Evolutionary conservation across 139 green algal species (phyloP), one percentile per base, ranked within the genome.

Genomic region (Ettlia oleoabundans): DNA sequence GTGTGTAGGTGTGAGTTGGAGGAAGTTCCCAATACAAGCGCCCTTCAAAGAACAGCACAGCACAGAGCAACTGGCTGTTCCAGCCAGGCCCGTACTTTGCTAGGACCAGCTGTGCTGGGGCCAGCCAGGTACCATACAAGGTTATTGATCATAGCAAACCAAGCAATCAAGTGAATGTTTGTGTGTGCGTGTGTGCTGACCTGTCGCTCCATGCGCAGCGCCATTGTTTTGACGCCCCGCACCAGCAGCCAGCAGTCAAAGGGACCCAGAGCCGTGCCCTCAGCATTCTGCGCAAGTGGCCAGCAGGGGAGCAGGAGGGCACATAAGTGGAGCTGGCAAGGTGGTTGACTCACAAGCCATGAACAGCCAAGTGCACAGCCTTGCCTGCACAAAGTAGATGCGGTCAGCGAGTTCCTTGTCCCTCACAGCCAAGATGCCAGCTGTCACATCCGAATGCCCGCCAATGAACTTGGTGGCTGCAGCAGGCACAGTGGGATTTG

Each of bases 221-320:
- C 82, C 96, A 99, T 98, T 67, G 97, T 99, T 84, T 99, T 98
- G 18, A 99, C 85, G 35, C 97, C 97, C 2, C 97, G 90, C 52
- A 98, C 82, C 9, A 89, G 88, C 58, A 99, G 92, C 97, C 97
- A 99, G 90, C 94, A 98, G 81, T 99, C 97, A 80, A 98, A 97
- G 24, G 97, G 97, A 0, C 89, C 92, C 63, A 99, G 91, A 7
- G 83, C 90, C 0, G 89, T 88, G 9, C 96, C 96, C 84, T 98
- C 95, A 0, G 96, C 95, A 82, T 99, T 99, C 92, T 97, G 91
- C 71, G 74, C 1, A 1, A 4, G 47, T 15, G 15, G 47, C 13
- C 47, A 10, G 47, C 10, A 58, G 15, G 10, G 47, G 47, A 15
- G n/a, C 21, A 15, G 3, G 21, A 38, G 8, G 24, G 24, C 61